Conservation (phyloP, 1,284 basidiomycete genomes). For the Moniliella sp. region DNA sequence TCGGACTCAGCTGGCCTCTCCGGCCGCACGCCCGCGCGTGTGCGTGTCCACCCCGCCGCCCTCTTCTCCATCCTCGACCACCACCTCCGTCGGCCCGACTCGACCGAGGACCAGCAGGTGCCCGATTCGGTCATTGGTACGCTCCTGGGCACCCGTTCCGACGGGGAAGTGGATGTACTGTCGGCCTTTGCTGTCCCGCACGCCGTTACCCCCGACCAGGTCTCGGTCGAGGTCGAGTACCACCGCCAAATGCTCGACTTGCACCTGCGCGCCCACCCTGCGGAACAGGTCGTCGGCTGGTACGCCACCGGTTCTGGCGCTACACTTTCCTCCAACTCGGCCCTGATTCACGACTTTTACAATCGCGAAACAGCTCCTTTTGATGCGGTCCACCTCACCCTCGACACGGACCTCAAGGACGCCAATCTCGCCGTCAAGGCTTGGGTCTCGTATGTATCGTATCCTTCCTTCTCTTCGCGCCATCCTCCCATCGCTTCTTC, state of each 20-base stretch:
- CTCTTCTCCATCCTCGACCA: slow-evolving; percentile 91
- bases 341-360: slow-evolving; percentile 95
- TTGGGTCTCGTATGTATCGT: slow-evolving; percentile 9
- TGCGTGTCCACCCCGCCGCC: slow-evolving; percentile 36
- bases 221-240: slow-evolving; percentile 75
- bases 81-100: slow-evolving; percentile 53
- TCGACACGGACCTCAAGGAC: slow-evolving; percentile 61
- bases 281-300: slow-evolving; percentile 76
- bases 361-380: slow-evolving; percentile 68
- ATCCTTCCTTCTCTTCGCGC: background rate
- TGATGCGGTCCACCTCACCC: slow-evolving; percentile 73
- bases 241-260: slow-evolving; percentile 80
- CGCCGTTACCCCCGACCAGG: slow-evolving; percentile 49
- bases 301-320: slow-evolving; percentile 41
- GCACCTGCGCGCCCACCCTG: slow-evolving; percentile 58
- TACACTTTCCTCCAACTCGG: slow-evolving; percentile 88
- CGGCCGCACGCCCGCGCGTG: slow-evolving; percentile 16
- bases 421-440: slow-evolving; percentile 31
- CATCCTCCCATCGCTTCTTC: slow-evolving; percentile 54
- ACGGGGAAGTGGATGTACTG: slow-evolving; percentile 35
- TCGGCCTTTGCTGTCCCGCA: slow-evolving; percentile 29
- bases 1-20: too few relatives aligned
- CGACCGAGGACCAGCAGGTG: slow-evolving; percentile 48
- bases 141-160: slow-evolving; percentile 62
- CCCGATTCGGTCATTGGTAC: too few relatives aligned